These are phyloP conservation scores for Furculomyces boomerangus DNA, from an alignment of 371 early-diverging fungal species.

Conservation along the genomic window DNA sequence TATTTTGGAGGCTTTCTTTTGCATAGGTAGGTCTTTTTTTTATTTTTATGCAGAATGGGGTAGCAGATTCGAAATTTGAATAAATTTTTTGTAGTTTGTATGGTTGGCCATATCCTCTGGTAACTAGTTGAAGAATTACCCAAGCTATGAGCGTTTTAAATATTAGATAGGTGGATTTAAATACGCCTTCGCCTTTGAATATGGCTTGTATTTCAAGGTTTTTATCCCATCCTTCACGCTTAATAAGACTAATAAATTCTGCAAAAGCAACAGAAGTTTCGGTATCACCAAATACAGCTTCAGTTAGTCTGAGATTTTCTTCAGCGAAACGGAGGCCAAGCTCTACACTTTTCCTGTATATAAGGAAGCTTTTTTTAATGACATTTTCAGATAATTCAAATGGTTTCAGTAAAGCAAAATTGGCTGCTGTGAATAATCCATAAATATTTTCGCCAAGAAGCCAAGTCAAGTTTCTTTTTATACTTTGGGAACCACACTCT, in stretches of 20 bases:
- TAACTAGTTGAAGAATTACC: conserved; percentile 66
- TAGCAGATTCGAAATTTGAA: conserved; percentile 7
- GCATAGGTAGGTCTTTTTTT: neutral
- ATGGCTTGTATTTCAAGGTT: conserved; percentile 39
- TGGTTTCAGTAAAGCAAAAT: neutral
- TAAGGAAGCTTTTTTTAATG: conserved; percentile 34
- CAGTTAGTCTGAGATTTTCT: conserved; percentile 74
- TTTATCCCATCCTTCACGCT: conserved; percentile 47
- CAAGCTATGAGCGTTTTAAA: conserved; percentile 70
- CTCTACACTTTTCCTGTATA: conserved; percentile 48
- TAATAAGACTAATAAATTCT: conserved; percentile 55
- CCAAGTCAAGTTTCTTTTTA: neutral
- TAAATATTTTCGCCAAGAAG: neutral
- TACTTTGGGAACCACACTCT: neutral
- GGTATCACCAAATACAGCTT: conserved; percentile 79
- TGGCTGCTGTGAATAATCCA: neutral
- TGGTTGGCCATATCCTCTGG: conserved; percentile 29
- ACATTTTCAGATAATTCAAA: neutral
- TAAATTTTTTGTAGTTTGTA: conserved; percentile 20
- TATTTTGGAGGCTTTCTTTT: too few relatives aligned
- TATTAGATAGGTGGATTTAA: conserved; percentile 47
- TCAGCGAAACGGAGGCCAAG: conserved; percentile 62
- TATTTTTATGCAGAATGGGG: conserved; percentile 14
- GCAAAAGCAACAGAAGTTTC: conserved; percentile 77
- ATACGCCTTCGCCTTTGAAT: conserved; percentile 38